Percentiles rank a stretch among this genome's conserved stretches.
Evolutionary conservation across 306 rosid species (phyloP).

Genomic region (Corylus avellana): DNA sequence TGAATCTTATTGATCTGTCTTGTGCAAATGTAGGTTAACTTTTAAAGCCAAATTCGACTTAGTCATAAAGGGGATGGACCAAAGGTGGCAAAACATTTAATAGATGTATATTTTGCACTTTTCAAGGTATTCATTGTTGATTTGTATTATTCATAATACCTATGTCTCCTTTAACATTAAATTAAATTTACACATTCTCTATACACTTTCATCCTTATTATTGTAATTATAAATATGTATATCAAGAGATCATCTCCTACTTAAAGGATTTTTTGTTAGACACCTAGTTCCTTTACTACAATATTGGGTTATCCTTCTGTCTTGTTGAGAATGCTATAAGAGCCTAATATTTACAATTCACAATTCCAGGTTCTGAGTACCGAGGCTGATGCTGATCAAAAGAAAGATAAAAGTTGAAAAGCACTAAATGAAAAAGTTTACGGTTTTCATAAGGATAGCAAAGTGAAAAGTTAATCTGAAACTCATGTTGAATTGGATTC

Average conservation of each 20-base stretch:
- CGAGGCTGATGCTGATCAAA: slow-evolving; percentile 48
- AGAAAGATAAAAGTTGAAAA: slow-evolving; percentile 48
- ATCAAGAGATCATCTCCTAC: background rate
- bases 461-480: slow-evolving; percentile 42
- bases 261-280: background rate
- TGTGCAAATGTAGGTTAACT: slow-evolving; percentile 64
- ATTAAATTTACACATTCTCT: background rate
- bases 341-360: slow-evolving; percentile 14
- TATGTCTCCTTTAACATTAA: background rate
- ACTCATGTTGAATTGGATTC: slow-evolving; percentile 82
- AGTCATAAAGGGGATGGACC: slow-evolving; percentile 86
- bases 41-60: slow-evolving; percentile 87
- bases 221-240: background rate
- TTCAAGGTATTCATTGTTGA: slow-evolving; percentile 67
- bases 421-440: slow-evolving; percentile 25
- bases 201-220: background rate
- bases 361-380: slow-evolving; percentile 69
- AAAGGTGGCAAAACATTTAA: slow-evolving; percentile 84
- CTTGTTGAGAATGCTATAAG: background rate
- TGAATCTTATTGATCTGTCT: slow-evolving; percentile 20
- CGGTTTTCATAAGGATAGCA: slow-evolving; percentile 30
- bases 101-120: slow-evolving; percentile 87
- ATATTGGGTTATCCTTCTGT: slow-evolving; percentile 1
- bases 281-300: background rate
- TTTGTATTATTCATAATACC: background rate